These are phyloP conservation scores for Basidiobolus meristosporus DNA, from an alignment of 371 early-diverging fungal species.

Conservation along the genomic window DNA sequence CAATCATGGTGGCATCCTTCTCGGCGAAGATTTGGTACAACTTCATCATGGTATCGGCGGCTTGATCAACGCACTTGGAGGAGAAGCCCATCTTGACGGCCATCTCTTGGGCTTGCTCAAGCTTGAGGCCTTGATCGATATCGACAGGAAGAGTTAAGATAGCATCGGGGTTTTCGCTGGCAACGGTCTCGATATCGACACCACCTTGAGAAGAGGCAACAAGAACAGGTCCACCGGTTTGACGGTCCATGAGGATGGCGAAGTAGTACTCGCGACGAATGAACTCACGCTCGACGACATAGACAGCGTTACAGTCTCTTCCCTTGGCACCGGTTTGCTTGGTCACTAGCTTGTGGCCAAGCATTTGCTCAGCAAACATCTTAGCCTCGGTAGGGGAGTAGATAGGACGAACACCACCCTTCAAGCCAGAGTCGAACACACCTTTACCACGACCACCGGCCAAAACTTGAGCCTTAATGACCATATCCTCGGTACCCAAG, in stretches of 20 bases:
- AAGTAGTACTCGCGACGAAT: constrained; percentile 95
- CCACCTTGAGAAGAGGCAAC: constrained; percentile 94
- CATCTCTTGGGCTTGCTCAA: constrained; percentile 38
- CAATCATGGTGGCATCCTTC: constrained; percentile 93
- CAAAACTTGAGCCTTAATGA: constrained; percentile 96
- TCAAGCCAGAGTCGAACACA: constrained; percentile 78
- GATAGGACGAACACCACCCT: constrained; percentile 91
- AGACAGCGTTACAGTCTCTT: constrained; percentile 85
- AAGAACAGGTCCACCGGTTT: constrained; percentile 82
- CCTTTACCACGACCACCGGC: constrained; percentile 99
- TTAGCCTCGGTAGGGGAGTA: constrained; percentile 78
- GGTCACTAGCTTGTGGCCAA: constrained; percentile 89
- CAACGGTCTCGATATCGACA: constrained; percentile 93
- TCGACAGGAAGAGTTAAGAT: constrained; percentile 70
- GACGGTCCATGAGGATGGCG: constrained; percentile 93
- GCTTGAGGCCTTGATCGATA: constrained; percentile 38
- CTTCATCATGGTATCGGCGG: constrained; percentile 78
- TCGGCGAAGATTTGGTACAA: constrained; percentile 90
- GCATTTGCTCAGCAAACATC: constrained; percentile 83
- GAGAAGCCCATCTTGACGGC: constrained; percentile 78
- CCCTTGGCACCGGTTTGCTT: constrained; percentile 96
- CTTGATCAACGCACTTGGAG: constrained; percentile 30
- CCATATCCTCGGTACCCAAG: constrained; percentile 69
- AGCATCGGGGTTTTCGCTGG: constrained; percentile 84
- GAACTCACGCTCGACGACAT: constrained; percentile 87